These are phyloP conservation scores for Debaryomyces maramus DNA, from an alignment of 805 yeast genomes.

Conservation along the genomic window DNA sequence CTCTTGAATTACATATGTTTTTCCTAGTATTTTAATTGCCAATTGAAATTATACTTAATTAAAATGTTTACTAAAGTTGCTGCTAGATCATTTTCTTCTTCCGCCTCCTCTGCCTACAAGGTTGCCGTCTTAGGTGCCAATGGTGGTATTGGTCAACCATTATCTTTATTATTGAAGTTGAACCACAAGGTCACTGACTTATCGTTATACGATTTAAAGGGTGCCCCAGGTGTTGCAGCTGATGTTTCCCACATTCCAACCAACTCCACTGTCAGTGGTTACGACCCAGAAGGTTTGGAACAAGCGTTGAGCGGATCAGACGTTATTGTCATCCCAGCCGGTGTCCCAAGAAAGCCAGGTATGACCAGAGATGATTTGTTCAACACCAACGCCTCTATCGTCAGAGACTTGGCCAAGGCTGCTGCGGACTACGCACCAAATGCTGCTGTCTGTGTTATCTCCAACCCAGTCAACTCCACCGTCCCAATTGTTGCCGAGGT, in stretches of 20 bases:
- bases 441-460: slow-evolving; percentile 78
- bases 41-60: slow-evolving; percentile 6
- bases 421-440: slow-evolving; percentile 81
- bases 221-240: slow-evolving; percentile 97
- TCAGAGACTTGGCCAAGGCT: slow-evolving; percentile 86
- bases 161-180: slow-evolving; percentile 66
- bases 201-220: slow-evolving; percentile 83
- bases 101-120: slow-evolving; percentile 64
- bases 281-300: slow-evolving; percentile 74
- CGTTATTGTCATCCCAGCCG: slow-evolving; percentile 92
- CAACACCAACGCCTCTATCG: slow-evolving; percentile 95
- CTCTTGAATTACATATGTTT: background rate
- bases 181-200: slow-evolving; percentile 86
- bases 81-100: slow-evolving; percentile 64
- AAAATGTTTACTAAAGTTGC: slow-evolving; percentile 59
- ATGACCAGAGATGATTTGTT: slow-evolving; percentile 98
- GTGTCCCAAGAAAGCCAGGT: slow-evolving; percentile 98
- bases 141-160: slow-evolving; percentile 87
- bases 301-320: slow-evolving; percentile 77
- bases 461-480: slow-evolving; percentile 97
- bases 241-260: slow-evolving; percentile 94
- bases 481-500: slow-evolving; percentile 96
- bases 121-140: slow-evolving; percentile 82
- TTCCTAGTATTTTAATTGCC: slow-evolving; percentile 1
- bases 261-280: slow-evolving; percentile 84